These are phyloP conservation scores for Saprolegnia diclina DNA, from an alignment of 352 stramenopile genomes.

Conservation along the genomic window DNA sequence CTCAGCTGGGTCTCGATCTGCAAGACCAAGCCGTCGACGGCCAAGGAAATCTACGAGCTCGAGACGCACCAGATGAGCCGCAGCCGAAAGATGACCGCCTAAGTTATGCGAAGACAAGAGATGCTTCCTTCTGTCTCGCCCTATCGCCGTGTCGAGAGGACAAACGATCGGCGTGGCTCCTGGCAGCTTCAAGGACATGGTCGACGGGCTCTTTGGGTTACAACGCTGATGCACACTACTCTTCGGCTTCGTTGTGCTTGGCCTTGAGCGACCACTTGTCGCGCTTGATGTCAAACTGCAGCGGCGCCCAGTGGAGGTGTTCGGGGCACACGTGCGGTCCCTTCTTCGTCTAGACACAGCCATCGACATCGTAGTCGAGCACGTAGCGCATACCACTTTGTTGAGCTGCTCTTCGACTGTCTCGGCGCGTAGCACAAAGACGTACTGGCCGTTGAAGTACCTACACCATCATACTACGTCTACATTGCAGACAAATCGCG, in stretches of 20 bases:
- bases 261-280: constrained; percentile 84
- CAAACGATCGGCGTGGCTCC: no score
- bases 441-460: constrained; percentile 96
- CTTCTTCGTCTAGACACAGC: constrained; percentile 64
- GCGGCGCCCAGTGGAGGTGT: constrained; percentile 75
- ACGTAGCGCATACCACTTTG: constrained; percentile 46
- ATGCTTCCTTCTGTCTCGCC: not conserved
- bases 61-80: not conserved
- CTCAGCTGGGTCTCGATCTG: not conserved
- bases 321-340: constrained; percentile 61
- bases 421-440: constrained; percentile 92
- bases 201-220: not conserved
- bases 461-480: constrained; percentile 9
- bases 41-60: constrained; percentile 26
- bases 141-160: no score
- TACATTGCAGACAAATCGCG: no score
- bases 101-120: not conserved
- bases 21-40: not conserved
- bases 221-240: constrained; percentile 30
- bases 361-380: no score
- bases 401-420: constrained; percentile 83
- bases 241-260: constrained; percentile 64
- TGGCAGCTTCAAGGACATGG: no score
- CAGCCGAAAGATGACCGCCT: constrained; percentile 4
- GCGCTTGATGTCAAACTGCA: constrained; percentile 79